Base-by-base conservation (phyloP, 805 yeast genomes). In the Teunomyces funiuensis region DNA sequence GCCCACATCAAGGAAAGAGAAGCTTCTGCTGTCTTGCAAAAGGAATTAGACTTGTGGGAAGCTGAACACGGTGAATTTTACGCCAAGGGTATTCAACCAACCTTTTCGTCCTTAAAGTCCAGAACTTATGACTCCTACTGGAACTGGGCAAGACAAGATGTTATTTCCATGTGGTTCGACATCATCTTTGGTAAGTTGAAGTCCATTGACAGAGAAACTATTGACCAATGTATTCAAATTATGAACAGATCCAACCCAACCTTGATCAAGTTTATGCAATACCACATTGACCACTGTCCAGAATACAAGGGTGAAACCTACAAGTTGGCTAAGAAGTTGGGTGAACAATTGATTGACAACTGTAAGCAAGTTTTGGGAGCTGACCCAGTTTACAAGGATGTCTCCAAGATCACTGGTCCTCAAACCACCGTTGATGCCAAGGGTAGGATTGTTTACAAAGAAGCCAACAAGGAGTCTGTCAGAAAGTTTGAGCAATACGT, bases 101-200 rank as follows among this genome's bases (percentile, higher is more conserved):
- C 84, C 4, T 93, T 93, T 72, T 86, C 96, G 23, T 77, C 91
- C 47, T 78, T 86, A 70, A 93, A 93, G 74, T 96, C 97, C 20
- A 86, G 99, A 74, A 82, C 85, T 41, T 93, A 91, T 66, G 98
- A 93, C 69, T 89, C 97, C 16, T 89, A 90, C 69, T 93, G 99
- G 99, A 95, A 95, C 69, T 93, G 99, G 99, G 97, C 98, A 36
- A 87, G 97, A 69, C 99, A 93, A 74, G 96, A 93, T 64, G 86
- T 93, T 46, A 73, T 93, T 54, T 80, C 89, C 37, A 84, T 93
- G 88, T 93, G 87, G 72, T 93, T 80, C 63, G 97, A 93, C 68
- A 89, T 93, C 57, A 89, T 93, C 54, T 95, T 93, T 66, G 99
- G 99, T 65, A 84, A 87, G 50, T 78, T 85, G 49, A 81, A 89